These are phyloP conservation scores for Sporothrix inflata DNA, from an alignment of 2,329 filamentous ascomycete species.

Conservation along the genomic window DNA sequence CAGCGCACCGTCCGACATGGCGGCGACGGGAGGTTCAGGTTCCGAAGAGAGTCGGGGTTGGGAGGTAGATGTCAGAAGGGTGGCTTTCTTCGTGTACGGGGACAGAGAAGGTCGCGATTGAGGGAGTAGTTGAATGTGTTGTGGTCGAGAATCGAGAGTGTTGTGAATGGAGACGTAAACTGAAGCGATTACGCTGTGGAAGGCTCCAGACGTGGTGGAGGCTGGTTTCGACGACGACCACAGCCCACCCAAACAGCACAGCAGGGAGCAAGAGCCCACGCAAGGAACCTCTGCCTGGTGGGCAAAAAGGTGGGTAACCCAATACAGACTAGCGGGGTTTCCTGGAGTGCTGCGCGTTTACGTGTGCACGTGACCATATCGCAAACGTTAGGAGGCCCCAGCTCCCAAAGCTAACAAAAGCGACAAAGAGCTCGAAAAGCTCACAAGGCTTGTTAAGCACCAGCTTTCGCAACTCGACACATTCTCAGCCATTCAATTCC, in stretches of 20 bases:
- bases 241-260: constrained; percentile 14
- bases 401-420: neutral
- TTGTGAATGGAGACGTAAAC: neutral
- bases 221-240: constrained; percentile 14
- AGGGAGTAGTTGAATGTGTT: neutral
- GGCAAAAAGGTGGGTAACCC: neutral
- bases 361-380: constrained; percentile 22
- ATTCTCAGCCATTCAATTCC: neutral
- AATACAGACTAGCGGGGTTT: neutral
- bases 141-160: neutral
- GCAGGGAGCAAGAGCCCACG: constrained; percentile 28
- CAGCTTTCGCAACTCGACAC: neutral
- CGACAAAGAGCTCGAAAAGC: constrained; percentile 12
- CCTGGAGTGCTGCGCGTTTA: neutral
- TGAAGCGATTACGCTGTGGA: neutral
- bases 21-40: constrained; percentile 38
- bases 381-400: constrained; percentile 15
- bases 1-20: constrained; percentile 79
- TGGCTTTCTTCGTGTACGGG: neutral
- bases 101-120: neutral
- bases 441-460: neutral
- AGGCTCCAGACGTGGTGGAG: neutral
- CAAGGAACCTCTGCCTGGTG: constrained; percentile 30
- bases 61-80: neutral
- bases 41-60: neutral